Conservation (phyloP, 176 grass and related monocot genomes). For the Ananas comosus region DNA sequence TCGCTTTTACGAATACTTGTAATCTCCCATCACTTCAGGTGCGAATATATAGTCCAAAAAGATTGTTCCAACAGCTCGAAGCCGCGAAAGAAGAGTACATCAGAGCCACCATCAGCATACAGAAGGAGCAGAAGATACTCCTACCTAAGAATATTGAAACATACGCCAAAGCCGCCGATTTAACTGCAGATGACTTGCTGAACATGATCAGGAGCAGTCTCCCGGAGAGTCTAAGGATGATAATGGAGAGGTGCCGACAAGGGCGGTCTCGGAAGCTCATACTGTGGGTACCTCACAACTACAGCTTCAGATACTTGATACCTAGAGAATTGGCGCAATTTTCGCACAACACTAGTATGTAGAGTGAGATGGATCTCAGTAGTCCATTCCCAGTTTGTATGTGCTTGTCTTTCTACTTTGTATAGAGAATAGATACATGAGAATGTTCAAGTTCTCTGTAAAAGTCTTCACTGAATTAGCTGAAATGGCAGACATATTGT, state of each 20-base stretch:
- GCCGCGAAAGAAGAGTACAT: conserved; percentile 73
- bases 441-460: neutral
- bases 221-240: conserved; percentile 45
- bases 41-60: conserved; percentile 56
- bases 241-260: conserved; percentile 27
- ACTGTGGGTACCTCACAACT: conserved; percentile 70
- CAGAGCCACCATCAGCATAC: conserved; percentile 41
- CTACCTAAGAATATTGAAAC: conserved; percentile 62
- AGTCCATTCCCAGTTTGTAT: neutral
- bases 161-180: conserved; percentile 49
- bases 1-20: conserved; percentile 4
- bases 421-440: neutral
- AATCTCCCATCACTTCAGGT: conserved; percentile 33
- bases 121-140: conserved; percentile 39
- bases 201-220: conserved; percentile 43
- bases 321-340: conserved; percentile 34
- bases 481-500: neutral
- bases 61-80: conserved; percentile 60
- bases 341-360: neutral
- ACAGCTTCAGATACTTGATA: conserved; percentile 63
- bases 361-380: neutral
- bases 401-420: neutral
- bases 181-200: conserved; percentile 34
- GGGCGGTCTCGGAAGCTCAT: conserved; percentile 28
- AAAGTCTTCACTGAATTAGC: neutral